Conservation (phyloP, 192 early-diverging fungal species). For the Gigaspora rosea region DNA sequence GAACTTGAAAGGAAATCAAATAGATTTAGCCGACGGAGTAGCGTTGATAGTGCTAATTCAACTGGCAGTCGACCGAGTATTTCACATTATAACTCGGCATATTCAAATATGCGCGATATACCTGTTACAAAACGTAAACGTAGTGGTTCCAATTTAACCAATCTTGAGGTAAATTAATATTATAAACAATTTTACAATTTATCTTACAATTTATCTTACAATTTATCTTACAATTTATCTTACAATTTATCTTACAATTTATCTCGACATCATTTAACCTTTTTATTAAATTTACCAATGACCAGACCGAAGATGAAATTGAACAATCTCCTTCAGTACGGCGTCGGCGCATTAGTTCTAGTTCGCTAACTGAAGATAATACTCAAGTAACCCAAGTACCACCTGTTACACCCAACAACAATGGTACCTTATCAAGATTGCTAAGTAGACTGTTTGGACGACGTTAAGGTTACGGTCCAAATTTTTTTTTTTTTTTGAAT, state of each 20-base stretch:
- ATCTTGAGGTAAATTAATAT: neutral
- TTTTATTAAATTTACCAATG: neutral
- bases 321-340: neutral
- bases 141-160: neutral
- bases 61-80: neutral
- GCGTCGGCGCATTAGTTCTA: neutral
- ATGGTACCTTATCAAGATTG: neutral
- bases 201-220: too few species aligned
- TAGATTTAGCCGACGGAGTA: neutral
- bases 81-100: constrained; percentile 6
- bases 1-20: neutral
- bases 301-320: neutral
- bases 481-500: too few species aligned
- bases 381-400: neutral
- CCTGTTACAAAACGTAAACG: neutral
- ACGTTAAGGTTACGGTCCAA: neutral
- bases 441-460: neutral
- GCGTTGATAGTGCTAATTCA: constrained; percentile 3
- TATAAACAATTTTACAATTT: neutral
- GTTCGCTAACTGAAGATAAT: neutral
- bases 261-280: neutral
- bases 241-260: too few species aligned
- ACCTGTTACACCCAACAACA: neutral
- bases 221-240: too few species aligned
- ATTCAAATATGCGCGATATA: constrained; percentile 1